These are phyloP conservation scores for Vitis hybrid DNA, from an alignment of 177 flowering plant genomes.

Conservation along the genomic window DNA sequence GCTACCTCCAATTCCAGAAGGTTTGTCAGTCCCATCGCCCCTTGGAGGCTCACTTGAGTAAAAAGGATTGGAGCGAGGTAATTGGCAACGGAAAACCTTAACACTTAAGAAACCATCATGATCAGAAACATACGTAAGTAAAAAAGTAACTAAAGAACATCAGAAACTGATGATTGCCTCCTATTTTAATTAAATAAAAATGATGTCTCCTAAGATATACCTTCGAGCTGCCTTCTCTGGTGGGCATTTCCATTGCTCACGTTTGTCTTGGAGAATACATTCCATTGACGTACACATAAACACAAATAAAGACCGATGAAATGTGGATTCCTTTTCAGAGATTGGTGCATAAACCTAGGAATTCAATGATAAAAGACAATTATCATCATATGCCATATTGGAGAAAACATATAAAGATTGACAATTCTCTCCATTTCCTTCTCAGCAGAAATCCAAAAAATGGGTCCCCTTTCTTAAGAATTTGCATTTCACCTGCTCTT, in stretches of 20 bases:
- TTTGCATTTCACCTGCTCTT: background rate
- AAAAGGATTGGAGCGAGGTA: slow-evolving; percentile 63
- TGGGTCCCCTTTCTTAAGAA: too few species aligned
- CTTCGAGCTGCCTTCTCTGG: slow-evolving; percentile 59
- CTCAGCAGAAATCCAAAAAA: background rate
- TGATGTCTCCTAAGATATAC: slow-evolving; percentile 27
- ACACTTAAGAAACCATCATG: slow-evolving; percentile 49
- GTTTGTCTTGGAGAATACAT: slow-evolving; percentile 80
- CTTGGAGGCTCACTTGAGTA: slow-evolving; percentile 76
- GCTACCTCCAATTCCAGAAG: slow-evolving; percentile 61
- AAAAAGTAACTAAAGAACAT: background rate
- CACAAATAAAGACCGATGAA: slow-evolving; percentile 78
- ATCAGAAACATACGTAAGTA: slow-evolving; percentile 7
- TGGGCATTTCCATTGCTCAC: slow-evolving; percentile 70
- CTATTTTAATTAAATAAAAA: background rate
- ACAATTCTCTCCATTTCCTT: too few species aligned
- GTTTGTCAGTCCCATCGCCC: slow-evolving; percentile 52
- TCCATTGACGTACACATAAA: slow-evolving; percentile 84
- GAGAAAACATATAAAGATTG: background rate
- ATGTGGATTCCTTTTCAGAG: slow-evolving; percentile 56
- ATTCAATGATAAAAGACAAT: slow-evolving; percentile 5
- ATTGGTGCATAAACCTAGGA: slow-evolving; percentile 79
- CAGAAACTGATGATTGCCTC: background rate
- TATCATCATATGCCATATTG: background rate
- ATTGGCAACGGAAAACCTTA: slow-evolving; percentile 89